Evolutionary conservation across 2,329 filamentous ascomycete species (phyloP), one percentile per base, ranked within the genome.

Genomic region (Aspergillus oerlinghausenensis): DNA sequence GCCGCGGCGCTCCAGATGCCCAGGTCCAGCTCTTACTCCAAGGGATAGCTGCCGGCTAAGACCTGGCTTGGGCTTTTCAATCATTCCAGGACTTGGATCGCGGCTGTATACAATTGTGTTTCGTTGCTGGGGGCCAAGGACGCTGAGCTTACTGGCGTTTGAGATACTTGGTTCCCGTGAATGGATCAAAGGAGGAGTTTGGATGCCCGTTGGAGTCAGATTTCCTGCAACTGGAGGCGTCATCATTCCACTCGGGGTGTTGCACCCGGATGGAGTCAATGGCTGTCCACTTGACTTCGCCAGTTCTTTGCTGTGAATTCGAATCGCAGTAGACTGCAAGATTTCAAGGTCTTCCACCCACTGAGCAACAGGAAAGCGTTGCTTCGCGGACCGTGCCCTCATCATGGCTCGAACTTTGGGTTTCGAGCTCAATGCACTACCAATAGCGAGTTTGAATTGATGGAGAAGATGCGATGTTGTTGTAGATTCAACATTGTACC

Each of bases 401-500:
- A 88, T 88, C 64, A 82, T 77, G 1, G 82, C 82, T 54, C 85
- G 76, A 26, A 80, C 80, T 38, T 82, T 76, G 14, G 73, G 72
- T 61, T 82, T 82, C 1, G 84, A 86, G 53, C 77, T 80, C 54
- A 88, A 69, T 1, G 85, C 86, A 52, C 79, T 79, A n/a, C 82
- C 74, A 59, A 88, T 87, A 11, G 85, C 83, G 60, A 79, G 77
- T 68, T 83, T 85, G 75, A 88, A 88, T 66, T 88, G 86, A 49
- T 83, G 80, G 54, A 88, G 75, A 47, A 87, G 72, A 73, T 88
- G 85, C 47, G 79, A 79, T 0, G 84, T 85, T 1, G 83, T 83
- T 5, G 80, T 84, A 0, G 84, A 86, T 67, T 88, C 86, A 55
- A 88, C 82, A 0, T 85, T 87, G 68, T 83, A 88, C 85, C 85